Conservation (phyloP, 352 stramenopile species). For the Pythium guiyangense region DNA sequence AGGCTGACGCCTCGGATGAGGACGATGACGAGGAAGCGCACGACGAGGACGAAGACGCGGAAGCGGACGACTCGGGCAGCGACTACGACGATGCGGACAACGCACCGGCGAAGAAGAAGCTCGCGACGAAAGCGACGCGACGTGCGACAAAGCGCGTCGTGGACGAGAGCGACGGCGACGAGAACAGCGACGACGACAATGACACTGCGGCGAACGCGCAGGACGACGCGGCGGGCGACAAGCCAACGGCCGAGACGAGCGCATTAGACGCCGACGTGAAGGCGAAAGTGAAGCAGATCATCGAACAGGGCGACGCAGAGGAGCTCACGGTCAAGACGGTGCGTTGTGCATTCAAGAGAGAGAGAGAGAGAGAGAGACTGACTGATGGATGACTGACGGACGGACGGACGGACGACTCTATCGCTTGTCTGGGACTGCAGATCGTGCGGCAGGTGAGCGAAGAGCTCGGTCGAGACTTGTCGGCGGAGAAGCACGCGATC, state of each 20-base stretch:
- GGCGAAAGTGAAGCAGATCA: conserved; percentile 75
- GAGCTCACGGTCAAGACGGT: conserved; percentile 86
- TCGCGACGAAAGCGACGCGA: not conserved
- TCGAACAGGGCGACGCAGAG: conserved; percentile 65
- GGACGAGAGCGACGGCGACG: conserved; percentile 21
- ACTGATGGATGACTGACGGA: not conserved
- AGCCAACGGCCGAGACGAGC: conserved; percentile 8
- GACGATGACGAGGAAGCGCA: conserved; percentile 12
- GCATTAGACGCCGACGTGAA: conserved; percentile 43
- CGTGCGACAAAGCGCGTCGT: too few species aligned
- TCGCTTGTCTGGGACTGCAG: conserved; percentile 16
- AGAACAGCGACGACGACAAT: not conserved
- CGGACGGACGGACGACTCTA: too few species aligned
- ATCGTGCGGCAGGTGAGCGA: conserved; percentile 69
- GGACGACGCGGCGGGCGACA: not conserved
- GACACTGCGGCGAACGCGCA: not conserved
- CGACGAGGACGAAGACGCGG: not conserved
- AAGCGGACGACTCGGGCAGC: not conserved
- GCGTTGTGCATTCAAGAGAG: too few species aligned
- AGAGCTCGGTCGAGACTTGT: conserved; percentile 62
- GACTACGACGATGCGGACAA: conserved; percentile 2
- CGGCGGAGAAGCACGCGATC: conserved; percentile 70
- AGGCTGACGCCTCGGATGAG: conserved; percentile 10
- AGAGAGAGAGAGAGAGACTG: not conserved
- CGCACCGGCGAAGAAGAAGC: conserved; percentile 6